Evolutionary conservation across 345 rosid genomes (phyloP), one percentile per base, ranked within the genome.

Genomic region (Kandelia obovata): DNA sequence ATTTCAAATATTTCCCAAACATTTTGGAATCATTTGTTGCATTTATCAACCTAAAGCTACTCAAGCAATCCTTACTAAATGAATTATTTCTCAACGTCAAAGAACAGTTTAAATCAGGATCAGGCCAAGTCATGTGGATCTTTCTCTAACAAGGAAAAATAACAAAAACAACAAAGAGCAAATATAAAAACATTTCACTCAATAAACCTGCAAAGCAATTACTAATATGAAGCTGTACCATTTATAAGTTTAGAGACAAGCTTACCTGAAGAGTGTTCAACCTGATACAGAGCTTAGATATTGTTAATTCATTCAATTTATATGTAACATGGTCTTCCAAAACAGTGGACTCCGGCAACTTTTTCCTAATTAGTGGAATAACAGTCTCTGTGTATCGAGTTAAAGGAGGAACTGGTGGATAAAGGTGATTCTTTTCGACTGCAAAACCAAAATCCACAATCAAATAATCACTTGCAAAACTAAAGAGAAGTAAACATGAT

Each of bases 261-360:
- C 86, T 80, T 81, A 95, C 99, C 72, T 87, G 88, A 80, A 95
- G 92, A 64, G 99, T 92, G 77, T 92, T 92, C 78, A 89, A 80
- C 77, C 89, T 86, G 75, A 95, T 79, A 77, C 99, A 89, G 73
- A 92, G 91, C 79, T 87, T 95, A 16, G 96, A 72, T 74, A 86
- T 75, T 59, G 99, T 88, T 76, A 87, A 64, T 65, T 77, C 84
- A 39, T 86, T 83, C 82, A 95, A 68, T 74, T 84, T 88, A 63
- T 61, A 73, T 58, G 73, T 75, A 75, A 87, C 65, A 51, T 73
- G 77, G 58, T 83, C 79, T 65, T 95, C 95, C 62, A 81, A 69
- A 64, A 80, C 79, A 28, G 78, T 64, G 75, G 66, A 76, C 75
- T 86, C 91, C 75, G 84, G 70, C 49, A 43, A 13, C 83, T 85